phyloP scores from a whole-genome alignment of 768 basidiomycete genomes.

The Lactarius psammicola region DNA sequence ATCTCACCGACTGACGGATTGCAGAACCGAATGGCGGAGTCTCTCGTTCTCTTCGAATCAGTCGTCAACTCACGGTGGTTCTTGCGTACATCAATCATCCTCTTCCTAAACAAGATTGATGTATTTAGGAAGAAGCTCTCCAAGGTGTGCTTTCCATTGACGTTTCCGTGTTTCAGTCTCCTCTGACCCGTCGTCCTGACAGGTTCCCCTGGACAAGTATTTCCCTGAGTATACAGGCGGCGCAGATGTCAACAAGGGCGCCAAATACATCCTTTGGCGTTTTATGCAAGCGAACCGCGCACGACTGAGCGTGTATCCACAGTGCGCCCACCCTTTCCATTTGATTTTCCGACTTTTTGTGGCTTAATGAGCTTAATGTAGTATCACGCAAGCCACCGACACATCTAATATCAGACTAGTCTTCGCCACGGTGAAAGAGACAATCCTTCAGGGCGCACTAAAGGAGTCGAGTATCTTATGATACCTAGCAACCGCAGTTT shows the following conservation, averaged over 20 bases:
- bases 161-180: too few relatives aligned
- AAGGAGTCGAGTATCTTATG: conserved; percentile 81
- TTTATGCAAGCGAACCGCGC: conserved; percentile 91
- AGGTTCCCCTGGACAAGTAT: conserved; percentile 72
- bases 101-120: conserved; percentile 72
- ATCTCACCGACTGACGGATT: not conserved
- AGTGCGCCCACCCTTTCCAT: conserved; percentile 44
- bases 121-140: conserved; percentile 74
- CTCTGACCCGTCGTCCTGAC: not conserved
- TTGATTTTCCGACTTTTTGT: too few relatives aligned
- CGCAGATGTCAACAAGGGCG: conserved; percentile 87
- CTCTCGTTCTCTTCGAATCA: conserved; percentile 68
- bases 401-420: conserved; percentile 79
- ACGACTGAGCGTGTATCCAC: conserved; percentile 85
- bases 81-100: conserved; percentile 60
- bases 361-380: too few relatives aligned
- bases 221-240: conserved; percentile 91
- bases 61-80: conserved; percentile 84
- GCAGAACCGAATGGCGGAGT: conserved; percentile 78
- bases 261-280: conserved; percentile 91
- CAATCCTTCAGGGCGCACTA: conserved; percentile 85
- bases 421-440: conserved; percentile 90
- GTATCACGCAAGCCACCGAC: conserved; percentile 86
- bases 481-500: too few relatives aligned
- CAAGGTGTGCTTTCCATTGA: conserved; percentile 37